Percentiles rank a stretch among this genome's conserved stretches.
phyloP scores from a whole-genome alignment of 371 early-diverging fungal species.

The Rhizomucor miehei region DNA sequence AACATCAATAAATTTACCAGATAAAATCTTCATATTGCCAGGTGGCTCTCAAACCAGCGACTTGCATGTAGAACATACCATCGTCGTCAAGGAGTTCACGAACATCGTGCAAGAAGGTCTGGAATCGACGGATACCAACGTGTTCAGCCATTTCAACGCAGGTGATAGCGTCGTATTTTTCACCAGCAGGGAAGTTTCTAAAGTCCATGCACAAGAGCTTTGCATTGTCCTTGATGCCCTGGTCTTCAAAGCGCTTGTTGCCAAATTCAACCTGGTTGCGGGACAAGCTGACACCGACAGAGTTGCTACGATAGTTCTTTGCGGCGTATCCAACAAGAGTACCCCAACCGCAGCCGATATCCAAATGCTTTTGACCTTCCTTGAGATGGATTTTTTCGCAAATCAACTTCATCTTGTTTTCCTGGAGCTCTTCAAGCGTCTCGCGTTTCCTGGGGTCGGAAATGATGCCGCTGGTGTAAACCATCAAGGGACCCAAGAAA shows the following conservation, averaged over 20 bases:
- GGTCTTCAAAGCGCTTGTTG: slow-evolving; percentile 78
- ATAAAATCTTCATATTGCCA: slow-evolving; percentile 91
- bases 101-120: slow-evolving; percentile 88
- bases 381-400: slow-evolving; percentile 85
- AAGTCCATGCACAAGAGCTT: slow-evolving; percentile 91
- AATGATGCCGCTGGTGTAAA: slow-evolving; percentile 94
- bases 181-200: slow-evolving; percentile 87
- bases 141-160: slow-evolving; percentile 98
- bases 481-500: slow-evolving; percentile 92
- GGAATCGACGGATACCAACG: slow-evolving; percentile 92
- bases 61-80: slow-evolving; percentile 96
- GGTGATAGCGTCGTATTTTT: slow-evolving; percentile 93
- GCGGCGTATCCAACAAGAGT: slow-evolving; percentile 88
- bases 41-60: slow-evolving; percentile 90
- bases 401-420: slow-evolving; percentile 91
- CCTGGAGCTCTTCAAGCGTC: slow-evolving; percentile 91
- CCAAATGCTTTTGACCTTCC: slow-evolving; percentile 88
- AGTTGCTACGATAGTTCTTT: slow-evolving; percentile 83
- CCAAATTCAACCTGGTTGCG: slow-evolving; percentile 90
- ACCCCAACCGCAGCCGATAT: slow-evolving; percentile 99
- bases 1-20: slow-evolving; percentile 37
- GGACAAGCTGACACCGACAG: slow-evolving; percentile 92
- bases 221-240: slow-evolving; percentile 79
- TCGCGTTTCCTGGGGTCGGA: slow-evolving; percentile 71
- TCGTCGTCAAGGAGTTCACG: slow-evolving; percentile 94